Base-by-base conservation (phyloP, 2,329 filamentous ascomycete species). In the Colletotrichum incanum region DNA sequence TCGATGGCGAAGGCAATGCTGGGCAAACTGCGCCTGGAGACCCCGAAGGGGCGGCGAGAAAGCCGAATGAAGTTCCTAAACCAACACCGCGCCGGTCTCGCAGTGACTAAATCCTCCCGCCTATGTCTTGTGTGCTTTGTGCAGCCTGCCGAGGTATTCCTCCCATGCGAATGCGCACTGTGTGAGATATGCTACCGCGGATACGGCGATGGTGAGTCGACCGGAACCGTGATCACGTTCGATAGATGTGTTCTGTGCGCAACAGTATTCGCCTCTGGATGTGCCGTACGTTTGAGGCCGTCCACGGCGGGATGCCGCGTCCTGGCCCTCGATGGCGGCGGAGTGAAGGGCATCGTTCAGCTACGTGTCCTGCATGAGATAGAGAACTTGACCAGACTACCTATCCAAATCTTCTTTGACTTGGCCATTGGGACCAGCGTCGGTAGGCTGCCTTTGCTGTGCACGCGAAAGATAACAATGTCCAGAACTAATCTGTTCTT, bases 271-370 rank as follows among this genome's bases (percentile, higher is more conserved):
- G 58, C 43, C 20, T 31, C 39, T 49, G 43, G 58, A 23, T 61
- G 41, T 14, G 58, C 58, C 18, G 49, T 67, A 8, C 55, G 65
- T 45, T 39, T 47, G 45, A 50, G 54, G 26, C 65, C 56, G 31
- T 45, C 34, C 31, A 61, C 65, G 9, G 65, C 56, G 11, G 65
- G 65, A 16, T 59, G 50, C n/a, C 34, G 65, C 28, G 65, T 67
- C 9, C 59, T 67, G 14, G 28, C 52, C 18, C 65, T 71, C 26
- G 70, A 81, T 72, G 77, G 76, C 12, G 77, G 80, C 28, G 78
- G 80, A 4, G 76, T 80, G 37, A 77, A 79, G 16, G 79, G 80
- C 5, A 71, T 81, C 9, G 78, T 79, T 12, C 72, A 71, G 16
- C 77, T 81, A 9, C 43, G 74, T 8, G 79, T 81, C 58, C 72